Evolutionary conservation across 192 early-diverging fungal species (phyloP), one percentile per base, ranked within the genome.

Genomic region (Entomortierella parvispora): DNA sequence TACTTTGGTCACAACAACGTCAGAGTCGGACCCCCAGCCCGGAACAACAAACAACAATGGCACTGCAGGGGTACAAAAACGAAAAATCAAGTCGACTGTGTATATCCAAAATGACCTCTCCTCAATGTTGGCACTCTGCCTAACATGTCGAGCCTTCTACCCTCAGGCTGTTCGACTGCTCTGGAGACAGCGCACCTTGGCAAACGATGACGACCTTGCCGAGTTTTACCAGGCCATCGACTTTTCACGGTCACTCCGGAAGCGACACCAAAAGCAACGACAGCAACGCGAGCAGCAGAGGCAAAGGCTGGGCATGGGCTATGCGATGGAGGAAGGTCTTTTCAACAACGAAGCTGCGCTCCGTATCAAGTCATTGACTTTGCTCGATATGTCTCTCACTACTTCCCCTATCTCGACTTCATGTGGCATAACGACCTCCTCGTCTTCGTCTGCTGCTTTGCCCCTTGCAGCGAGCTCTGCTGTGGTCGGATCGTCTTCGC

Each of bases 201-300:
- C 74, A 59, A 59, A 37, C 43, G 62, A 58, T 64, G 74, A 68
- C 8, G 74, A 77, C 40, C 28, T 77, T 33, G 43, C 42, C 0
- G 65, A 77, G 48, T 77, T 77, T 32, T 77, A 77, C 53, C 65
- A 64, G 29, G 74, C 74, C 29, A 77, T 77, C 37, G 65, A 77
- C 40, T 77, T 77, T 29, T 77, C 74, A 12, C 47, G 59, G 8
- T 44, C 65, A 23, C 65, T 63, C 20, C 45, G 59, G 4, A 68
- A 53, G 49, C 65, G 59, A 47, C 65, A 77, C 3, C 74, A 77
- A 59, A 77, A 68, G 55, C 60, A 77, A 31, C 42, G 59, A 33
- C 74, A 58, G 29, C n/a, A 34, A 14, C 23, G 23, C 3, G 53
- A 58, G 31, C 32, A 58, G 23, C 50, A 57, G 33, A 20, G 54